Conservation (phyloP, 2,329 filamentous ascomycete species). For the Xylariaceae sp. region DNA sequence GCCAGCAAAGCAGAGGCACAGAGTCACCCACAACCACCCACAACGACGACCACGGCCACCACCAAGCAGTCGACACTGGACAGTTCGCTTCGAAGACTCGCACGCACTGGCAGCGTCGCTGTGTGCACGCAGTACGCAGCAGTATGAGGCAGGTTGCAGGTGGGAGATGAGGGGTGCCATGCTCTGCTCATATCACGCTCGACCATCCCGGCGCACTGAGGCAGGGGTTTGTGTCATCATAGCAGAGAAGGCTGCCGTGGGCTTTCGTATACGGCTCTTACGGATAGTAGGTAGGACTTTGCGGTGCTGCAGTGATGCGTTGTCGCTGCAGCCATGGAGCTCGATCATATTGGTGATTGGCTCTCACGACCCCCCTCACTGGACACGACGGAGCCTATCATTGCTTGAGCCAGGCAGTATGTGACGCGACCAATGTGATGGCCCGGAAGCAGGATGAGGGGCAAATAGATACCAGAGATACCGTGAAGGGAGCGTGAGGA, state of each 20-base stretch:
- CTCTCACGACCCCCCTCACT: slow-evolving; percentile 34
- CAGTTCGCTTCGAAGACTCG: slow-evolving; percentile 1
- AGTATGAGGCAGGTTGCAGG: slow-evolving; percentile 8
- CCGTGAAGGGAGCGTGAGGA: background rate
- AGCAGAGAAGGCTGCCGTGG: slow-evolving; percentile 7
- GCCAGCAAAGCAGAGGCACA: slow-evolving; percentile 16
- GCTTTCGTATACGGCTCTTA: slow-evolving; percentile 2
- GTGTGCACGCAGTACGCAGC: background rate
- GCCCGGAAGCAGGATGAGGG: slow-evolving; percentile 24
- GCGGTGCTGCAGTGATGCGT: slow-evolving; percentile 37
- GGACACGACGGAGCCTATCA: slow-evolving; percentile 36
- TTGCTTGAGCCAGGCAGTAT: slow-evolving; percentile 19
- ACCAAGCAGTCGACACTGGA: background rate
- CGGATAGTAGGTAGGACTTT: slow-evolving; percentile 1
- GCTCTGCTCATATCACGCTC: background rate
- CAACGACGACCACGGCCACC: background rate
- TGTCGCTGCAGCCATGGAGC: slow-evolving; percentile 42
- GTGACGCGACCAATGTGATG: slow-evolving; percentile 42
- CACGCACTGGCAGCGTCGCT: slow-evolving; percentile 7
- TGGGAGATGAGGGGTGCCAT: slow-evolving; percentile 11
- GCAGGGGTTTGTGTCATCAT: slow-evolving; percentile 16
- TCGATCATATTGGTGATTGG: slow-evolving; percentile 43
- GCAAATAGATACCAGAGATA: slow-evolving; percentile 3
- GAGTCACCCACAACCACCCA: too few relatives aligned
- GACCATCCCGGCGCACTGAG: slow-evolving; percentile 6